Percentiles rank a stretch among this genome's conserved stretches.
Evolutionary conservation across 2,329 filamentous ascomycete species (phyloP).

Genomic region (Penicillium sp.): DNA sequence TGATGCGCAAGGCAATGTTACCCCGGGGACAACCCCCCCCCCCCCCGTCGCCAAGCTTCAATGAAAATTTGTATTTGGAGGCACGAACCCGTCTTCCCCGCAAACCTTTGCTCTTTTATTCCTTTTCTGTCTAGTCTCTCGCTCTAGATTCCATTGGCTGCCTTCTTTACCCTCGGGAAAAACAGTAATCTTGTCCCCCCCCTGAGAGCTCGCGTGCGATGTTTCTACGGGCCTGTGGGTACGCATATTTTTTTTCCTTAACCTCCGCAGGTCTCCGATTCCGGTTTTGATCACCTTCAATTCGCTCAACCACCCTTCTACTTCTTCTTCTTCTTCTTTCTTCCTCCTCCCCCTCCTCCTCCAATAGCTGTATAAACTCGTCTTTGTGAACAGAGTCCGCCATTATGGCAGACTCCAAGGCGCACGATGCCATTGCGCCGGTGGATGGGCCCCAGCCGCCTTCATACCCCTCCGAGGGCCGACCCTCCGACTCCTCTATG

Average conservation of each 20-base stretch:
- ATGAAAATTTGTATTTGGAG: slow-evolving; percentile 19
- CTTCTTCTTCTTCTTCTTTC: too few species aligned
- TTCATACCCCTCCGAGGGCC: slow-evolving; percentile 13
- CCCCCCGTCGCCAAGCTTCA: slow-evolving; percentile 19
- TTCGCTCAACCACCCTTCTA: neutral
- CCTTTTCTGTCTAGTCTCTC: slow-evolving; percentile 13
- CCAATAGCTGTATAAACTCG: slow-evolving; percentile 1
- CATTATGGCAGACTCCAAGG: slow-evolving; percentile 30
- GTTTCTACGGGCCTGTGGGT: slow-evolving; percentile 18
- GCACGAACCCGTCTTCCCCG: slow-evolving; percentile 15
- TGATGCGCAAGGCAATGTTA: neutral
- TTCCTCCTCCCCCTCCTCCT: neutral
- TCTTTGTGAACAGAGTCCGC: slow-evolving; percentile 1
- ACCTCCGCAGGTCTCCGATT: slow-evolving; percentile 18
- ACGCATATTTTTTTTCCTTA: slow-evolving; percentile 18
- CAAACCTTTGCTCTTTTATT: slow-evolving; percentile 9
- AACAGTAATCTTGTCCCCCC: slow-evolving; percentile 5
- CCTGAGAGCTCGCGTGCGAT: slow-evolving; percentile 18
- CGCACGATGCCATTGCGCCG: slow-evolving; percentile 28
- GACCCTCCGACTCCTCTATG: slow-evolving; percentile 25
- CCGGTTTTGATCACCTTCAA: neutral
- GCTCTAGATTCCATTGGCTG: neutral
- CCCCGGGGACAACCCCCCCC: slow-evolving; percentile 3
- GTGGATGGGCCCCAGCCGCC: slow-evolving; percentile 13
- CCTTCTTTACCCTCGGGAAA: slow-evolving; percentile 1